Base-by-base conservation (phyloP, 2,329 filamentous ascomycete genomes). In the Xylaria sp. region DNA sequence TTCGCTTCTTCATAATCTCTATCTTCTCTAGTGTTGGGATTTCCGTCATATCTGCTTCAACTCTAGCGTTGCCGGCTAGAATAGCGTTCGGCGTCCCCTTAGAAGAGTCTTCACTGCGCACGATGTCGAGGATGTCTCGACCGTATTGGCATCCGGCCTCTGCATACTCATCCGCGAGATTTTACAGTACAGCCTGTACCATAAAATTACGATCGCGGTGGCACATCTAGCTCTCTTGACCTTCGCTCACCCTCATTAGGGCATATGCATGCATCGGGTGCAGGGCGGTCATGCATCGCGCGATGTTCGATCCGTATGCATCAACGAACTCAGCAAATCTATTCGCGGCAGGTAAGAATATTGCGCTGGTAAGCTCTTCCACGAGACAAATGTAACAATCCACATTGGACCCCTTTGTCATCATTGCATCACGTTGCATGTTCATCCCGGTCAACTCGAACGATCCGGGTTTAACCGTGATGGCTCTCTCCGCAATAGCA, bases 321-420 rank as follows among this genome's bases (percentile, higher is more conserved):
- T 59, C 56, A 20, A 46, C 53, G 31, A 66, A 54, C 20, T 33
- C 42, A 17, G 54, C 46, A 38, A 67, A 59, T 42, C 56, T 40
- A n/a, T 58, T 36, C 13, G 60, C 54, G 9, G 31, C 38, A 33
- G 49, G 48, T 28, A 62, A 36, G 33, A 59, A 20, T 33, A 49
- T 31, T 33, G 42, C 15, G 20, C 26, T 6, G 4, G 49, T 46
- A 13, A 65, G 56, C 31, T 44, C 40, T 59, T 44, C 31, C 6
- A 68, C 20, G 10, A 65, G 23, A 9, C 56, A 33, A 64, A 65
- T 68, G 11, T 42, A 62, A 26, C 48, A 65, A 38, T 68, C 49
- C 57, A 59, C 48, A 36, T 51, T 56, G 6, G 15, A 26, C 3
- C 61, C 38, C 42, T 68, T 33, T 36, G 20, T 57, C 40, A 51